These are phyloP conservation scores for Grifola frondosa DNA, from an alignment of 1,284 basidiomycete genomes.

Conservation along the genomic window DNA sequence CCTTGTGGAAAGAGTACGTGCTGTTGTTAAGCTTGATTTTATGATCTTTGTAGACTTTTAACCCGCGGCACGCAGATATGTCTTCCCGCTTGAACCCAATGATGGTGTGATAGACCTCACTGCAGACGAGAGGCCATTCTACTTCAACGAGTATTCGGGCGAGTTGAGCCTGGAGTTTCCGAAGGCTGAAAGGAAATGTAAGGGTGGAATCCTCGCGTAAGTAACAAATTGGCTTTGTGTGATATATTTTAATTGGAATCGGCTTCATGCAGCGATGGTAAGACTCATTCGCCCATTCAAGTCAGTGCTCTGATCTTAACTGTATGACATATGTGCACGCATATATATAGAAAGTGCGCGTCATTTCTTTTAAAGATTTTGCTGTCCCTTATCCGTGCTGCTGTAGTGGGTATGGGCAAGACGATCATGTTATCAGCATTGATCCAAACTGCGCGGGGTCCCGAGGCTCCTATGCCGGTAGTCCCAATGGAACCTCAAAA, in stretches of 20 bases:
- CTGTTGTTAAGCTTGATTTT: neutral
- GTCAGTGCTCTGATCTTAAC: slow-evolving; percentile 3
- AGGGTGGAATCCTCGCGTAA: slow-evolving; percentile 87
- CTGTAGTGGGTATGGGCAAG: slow-evolving; percentile 90
- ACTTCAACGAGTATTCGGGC: slow-evolving; percentile 93
- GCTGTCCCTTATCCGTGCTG: neutral
- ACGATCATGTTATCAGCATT: slow-evolving; percentile 95
- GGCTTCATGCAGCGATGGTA: slow-evolving; percentile 28
- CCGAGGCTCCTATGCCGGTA: slow-evolving; percentile 36
- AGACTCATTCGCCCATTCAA: slow-evolving; percentile 3
- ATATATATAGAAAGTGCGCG: neutral
- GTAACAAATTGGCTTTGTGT: too few species aligned
- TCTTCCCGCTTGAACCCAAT: slow-evolving; percentile 60
- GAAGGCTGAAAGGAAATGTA: slow-evolving; percentile 73
- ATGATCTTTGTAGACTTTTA: slow-evolving; percentile 2
- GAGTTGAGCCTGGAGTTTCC: slow-evolving; percentile 90
- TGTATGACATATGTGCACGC: slow-evolving; percentile 47
- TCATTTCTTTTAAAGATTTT: neutral
- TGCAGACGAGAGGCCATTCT: slow-evolving; percentile 70
- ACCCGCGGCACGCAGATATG: slow-evolving; percentile 53
- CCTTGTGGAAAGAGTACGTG: slow-evolving; percentile 92
- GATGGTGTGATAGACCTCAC: slow-evolving; percentile 66
- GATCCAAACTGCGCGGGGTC: slow-evolving; percentile 75
- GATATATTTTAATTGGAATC: too few species aligned
- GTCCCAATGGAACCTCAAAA: slow-evolving; percentile 33